phyloP scores from a whole-genome alignment of 176 grass and related monocot species.

The Rhynchospora tenuis region DNA sequence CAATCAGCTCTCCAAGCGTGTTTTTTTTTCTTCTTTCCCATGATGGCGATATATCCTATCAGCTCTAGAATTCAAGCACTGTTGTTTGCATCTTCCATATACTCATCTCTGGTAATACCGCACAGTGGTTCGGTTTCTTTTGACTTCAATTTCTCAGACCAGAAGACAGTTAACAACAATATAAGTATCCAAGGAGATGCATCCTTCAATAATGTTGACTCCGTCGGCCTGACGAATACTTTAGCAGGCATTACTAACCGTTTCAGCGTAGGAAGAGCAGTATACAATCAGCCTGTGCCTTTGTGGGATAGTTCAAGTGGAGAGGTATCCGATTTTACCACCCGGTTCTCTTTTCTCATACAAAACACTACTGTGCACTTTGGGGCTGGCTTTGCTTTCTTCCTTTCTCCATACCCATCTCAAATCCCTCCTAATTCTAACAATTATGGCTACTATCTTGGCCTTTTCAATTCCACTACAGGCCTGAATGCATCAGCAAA shows the following conservation, averaged over 20 bases:
- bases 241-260: not conserved
- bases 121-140: not conserved
- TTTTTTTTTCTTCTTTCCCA: too few species aligned
- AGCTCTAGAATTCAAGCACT: not conserved
- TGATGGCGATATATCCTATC: too few species aligned
- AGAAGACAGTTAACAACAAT: too few species aligned
- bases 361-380: not conserved
- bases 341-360: slow-evolving; percentile 25
- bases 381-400: slow-evolving; percentile 24
- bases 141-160: slow-evolving; percentile 25
- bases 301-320: slow-evolving; percentile 6
- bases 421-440: not conserved
- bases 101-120: not conserved
- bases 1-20: too few species aligned
- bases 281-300: not conserved
- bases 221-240: slow-evolving; percentile 7
- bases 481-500: too few species aligned
- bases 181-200: not conserved
- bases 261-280: not conserved
- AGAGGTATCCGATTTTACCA: slow-evolving; percentile 25
- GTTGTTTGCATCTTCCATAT: not conserved
- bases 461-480: not conserved
- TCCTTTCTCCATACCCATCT: slow-evolving; percentile 12
- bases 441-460: slow-evolving; percentile 3
- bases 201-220: not conserved